These are phyloP conservation scores for Lentinus polychrous DNA, from an alignment of 1,284 basidiomycete genomes.

Conservation along the genomic window DNA sequence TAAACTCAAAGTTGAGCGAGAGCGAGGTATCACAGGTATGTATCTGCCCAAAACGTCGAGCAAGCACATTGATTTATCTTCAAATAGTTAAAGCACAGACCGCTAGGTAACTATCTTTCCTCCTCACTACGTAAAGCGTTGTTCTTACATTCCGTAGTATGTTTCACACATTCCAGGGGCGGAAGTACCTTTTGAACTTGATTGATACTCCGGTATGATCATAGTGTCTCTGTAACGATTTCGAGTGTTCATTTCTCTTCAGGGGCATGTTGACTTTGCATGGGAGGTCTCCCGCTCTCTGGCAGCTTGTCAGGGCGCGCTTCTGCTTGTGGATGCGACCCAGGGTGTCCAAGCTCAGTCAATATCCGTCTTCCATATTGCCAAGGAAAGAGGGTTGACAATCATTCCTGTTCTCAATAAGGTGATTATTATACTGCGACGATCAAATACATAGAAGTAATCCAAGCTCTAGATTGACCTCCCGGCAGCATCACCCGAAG, in stretches of 20 bases:
- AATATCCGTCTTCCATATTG: conserved; percentile 90
- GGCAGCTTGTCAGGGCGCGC: conserved; percentile 89
- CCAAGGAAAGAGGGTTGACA: conserved; percentile 73
- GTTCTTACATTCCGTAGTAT: conserved; percentile 46
- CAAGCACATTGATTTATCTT: conserved; percentile 6
- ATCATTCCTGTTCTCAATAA: conserved; percentile 96
- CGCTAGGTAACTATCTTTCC: conserved; percentile 50
- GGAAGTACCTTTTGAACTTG: conserved; percentile 80
- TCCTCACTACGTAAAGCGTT: too few relatives aligned
- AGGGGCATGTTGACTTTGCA: conserved; percentile 94
- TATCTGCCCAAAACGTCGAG: conserved; percentile 5
- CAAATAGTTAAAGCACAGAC: conserved; percentile 81
- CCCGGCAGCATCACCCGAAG: conserved; percentile 76
- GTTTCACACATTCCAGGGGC: conserved; percentile 53
- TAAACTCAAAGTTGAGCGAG: conserved; percentile 94
- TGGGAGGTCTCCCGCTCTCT: conserved; percentile 95
- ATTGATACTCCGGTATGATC: conserved; percentile 87
- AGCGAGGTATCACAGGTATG: conserved; percentile 87
- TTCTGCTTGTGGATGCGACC: conserved; percentile 90
- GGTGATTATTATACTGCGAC: conserved; percentile 31
- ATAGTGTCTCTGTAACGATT: neutral
- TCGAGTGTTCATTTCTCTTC: neutral
- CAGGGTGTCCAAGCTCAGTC: conserved; percentile 99
- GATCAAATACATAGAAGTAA: neutral
- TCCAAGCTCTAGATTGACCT: conserved; percentile 66